These are phyloP conservation scores for Alternaria sp. DNA, from an alignment of 2,329 filamentous ascomycete genomes.

Conservation along the genomic window DNA sequence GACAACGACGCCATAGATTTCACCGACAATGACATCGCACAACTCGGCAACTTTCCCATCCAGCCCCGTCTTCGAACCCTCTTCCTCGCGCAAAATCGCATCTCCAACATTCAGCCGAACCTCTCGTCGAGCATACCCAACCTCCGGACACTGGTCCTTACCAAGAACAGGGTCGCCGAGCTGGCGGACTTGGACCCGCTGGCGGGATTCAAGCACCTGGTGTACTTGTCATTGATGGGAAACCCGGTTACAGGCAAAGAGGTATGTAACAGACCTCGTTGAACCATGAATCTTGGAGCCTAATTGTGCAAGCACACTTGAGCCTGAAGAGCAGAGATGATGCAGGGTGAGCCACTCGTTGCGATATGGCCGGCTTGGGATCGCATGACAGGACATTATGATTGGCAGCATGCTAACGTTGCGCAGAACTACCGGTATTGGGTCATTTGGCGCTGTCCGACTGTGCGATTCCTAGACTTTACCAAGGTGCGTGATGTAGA, in stretches of 20 bases:
- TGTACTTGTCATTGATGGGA: conserved; percentile 80
- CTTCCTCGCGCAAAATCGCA: conserved; percentile 87
- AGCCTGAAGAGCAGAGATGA: conserved; percentile 9
- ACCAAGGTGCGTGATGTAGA: conserved; percentile 89
- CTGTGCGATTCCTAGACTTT: conserved; percentile 90
- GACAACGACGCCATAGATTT: conserved; percentile 97
- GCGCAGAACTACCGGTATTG: conserved; percentile 87
- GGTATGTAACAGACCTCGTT: conserved; percentile 59
- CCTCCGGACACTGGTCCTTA: conserved; percentile 81
- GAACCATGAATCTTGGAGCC: conserved; percentile 17
- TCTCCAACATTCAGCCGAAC: conserved; percentile 79
- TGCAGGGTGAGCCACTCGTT: neutral
- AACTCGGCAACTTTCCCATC: conserved; percentile 90
- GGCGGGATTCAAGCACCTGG: conserved; percentile 71
- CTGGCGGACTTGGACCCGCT: conserved; percentile 88
- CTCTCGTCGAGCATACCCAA: conserved; percentile 80
- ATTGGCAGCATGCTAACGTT: conserved; percentile 19
- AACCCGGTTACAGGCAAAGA: conserved; percentile 94
- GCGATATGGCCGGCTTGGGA: neutral
- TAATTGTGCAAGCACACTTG: conserved; percentile 31
- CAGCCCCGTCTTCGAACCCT: conserved; percentile 87
- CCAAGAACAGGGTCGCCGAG: conserved; percentile 82
- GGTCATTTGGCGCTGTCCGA: conserved; percentile 85
- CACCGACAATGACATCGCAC: conserved; percentile 95
- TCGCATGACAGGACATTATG: neutral